Conservation (phyloP, 2,329 filamentous ascomycete genomes). For the Exophiala sideris region DNA sequence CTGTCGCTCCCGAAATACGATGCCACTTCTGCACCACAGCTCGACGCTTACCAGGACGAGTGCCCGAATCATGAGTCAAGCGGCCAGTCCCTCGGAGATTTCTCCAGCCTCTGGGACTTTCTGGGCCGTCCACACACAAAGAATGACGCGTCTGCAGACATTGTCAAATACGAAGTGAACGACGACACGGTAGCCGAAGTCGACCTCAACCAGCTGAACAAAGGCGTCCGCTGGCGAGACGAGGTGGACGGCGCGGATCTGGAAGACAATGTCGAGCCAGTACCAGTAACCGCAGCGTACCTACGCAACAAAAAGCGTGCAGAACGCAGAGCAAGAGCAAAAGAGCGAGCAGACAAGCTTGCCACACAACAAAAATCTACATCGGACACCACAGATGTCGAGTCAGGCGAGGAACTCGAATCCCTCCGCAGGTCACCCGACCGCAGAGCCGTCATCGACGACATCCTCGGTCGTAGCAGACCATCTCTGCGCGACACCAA, state of each 20-base stretch:
- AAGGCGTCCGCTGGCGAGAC: constrained; percentile 34
- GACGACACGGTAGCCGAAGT: constrained; percentile 18
- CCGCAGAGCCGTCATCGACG: constrained; percentile 30
- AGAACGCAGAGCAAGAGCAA: constrained; percentile 29
- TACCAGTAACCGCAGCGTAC: constrained; percentile 18
- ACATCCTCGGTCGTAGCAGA: constrained; percentile 26
- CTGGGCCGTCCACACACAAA: constrained; percentile 25
- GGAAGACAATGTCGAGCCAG: constrained; percentile 29
- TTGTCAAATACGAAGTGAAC: constrained; percentile 23
- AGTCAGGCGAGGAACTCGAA: constrained; percentile 30
- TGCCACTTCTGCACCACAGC: background rate
- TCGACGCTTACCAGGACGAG: background rate
- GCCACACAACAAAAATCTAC: constrained; percentile 2
- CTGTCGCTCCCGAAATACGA: constrained; percentile 10
- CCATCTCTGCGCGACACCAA: constrained; percentile 13
- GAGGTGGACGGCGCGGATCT: constrained; percentile 32
- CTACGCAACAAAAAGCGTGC: constrained; percentile 27
- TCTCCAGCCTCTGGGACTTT: constrained; percentile 41
- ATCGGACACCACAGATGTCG: constrained; percentile 28
- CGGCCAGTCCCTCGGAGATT: constrained; percentile 40
- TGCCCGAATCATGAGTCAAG: constrained; percentile 9
- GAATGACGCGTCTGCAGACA: constrained; percentile 7
- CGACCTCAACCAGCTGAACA: constrained; percentile 24
- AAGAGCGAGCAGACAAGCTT: constrained; percentile 22
- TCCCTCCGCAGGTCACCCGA: constrained; percentile 25